Base-by-base conservation (phyloP, 805 yeast genomes). In the Sugiyamaella boreocaroliniensis region DNA sequence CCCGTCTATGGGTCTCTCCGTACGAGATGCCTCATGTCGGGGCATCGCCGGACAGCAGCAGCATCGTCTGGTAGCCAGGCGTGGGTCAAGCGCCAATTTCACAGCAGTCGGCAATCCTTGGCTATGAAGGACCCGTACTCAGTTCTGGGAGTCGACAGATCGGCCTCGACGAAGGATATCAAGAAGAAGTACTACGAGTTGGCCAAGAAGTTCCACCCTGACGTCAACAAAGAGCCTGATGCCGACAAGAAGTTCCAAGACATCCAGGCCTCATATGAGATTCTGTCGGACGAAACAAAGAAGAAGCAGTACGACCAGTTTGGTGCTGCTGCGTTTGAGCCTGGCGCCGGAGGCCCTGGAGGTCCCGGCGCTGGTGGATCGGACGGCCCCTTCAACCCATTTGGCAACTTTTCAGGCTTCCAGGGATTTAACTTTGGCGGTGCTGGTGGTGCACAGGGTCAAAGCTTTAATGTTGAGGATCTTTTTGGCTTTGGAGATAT, bases 171-270 rank as follows among this genome's bases (percentile, higher is more conserved):
- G 7, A 77, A 87, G n/a, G 95, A 89, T 18, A 93, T 93, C 71
- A 93, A 93, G 70, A 90, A 90, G 69, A 92, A 96, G 1, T 93
- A 93, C 72, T 89, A 89, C 68, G 85, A 89, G 64, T 74, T 93
- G 58, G 99, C 97, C 14, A 93, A 93, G 69, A 80, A 92, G 68
- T 89, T 75, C 69, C 99, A 93, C 69, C 99, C 99, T 0, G 99
- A 93, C 72, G 87, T 93, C 45, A 93, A 92, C 69, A 93, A 92
- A 69, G 97, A 87, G 58, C 79, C 80, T 22, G 92, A 79, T 16
- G 93, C 98, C 0, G 96, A 92, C 62, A 80, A 81, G 64, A 82
- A 82, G 68, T 93, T 93, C 72, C 98, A 93, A 64, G 88, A 86
- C 63, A 79, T 93, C 58, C 98, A 92, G 66, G 93, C 86, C 58